Base-by-base conservation (phyloP, 345 rosid genomes). In the Ricinus communis region DNA sequence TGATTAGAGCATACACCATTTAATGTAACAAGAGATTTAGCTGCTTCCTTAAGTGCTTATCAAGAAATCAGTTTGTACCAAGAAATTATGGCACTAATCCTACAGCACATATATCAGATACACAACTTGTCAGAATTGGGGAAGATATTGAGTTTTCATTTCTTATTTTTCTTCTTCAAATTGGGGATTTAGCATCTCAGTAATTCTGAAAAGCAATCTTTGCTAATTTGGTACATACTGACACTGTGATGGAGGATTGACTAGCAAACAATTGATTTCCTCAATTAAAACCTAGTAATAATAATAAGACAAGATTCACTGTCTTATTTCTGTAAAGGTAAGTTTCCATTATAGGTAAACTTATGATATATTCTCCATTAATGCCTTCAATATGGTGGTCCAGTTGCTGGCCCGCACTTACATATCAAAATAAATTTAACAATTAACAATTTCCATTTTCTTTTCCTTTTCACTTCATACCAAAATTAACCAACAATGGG, bases 261-360 rank as follows among this genome's bases (percentile, higher is more conserved):
- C 2, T 18, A 61, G n/a, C n/a, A 19, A 38, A 36, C 15, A n/a
- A 22, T 22, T 5, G 51, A 41, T 62, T 22, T 62, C 31, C 40
- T 43, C 18, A 47, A 68, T 27, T 53, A 38, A 15, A 36, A 38
- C 62, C 36, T 8, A 47, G 28, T 30, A 47, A 28, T 56, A 27
- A 57, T 56, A 19, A 70, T 5, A 50, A 49, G 66, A 50, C 25
- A 71, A 61, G 71, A 38, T 57, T 68, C 72, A 54, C 13, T 27
- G 28, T 31, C 67, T 47, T 38, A 40, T 58, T 36, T n/a, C 73
- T 59, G 69, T 50, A 66, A 73, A 69, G 73, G 52, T 51, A 60
- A 62, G 58, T 73, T 76, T 61, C 76, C 38, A 41, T 69, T 43
- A 43, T 9, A 68, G 16, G 77, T 59, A 73, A 76, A 70, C 62